phyloP scores from a whole-genome alignment of 345 rosid genomes.

The Salix udensis region DNA sequence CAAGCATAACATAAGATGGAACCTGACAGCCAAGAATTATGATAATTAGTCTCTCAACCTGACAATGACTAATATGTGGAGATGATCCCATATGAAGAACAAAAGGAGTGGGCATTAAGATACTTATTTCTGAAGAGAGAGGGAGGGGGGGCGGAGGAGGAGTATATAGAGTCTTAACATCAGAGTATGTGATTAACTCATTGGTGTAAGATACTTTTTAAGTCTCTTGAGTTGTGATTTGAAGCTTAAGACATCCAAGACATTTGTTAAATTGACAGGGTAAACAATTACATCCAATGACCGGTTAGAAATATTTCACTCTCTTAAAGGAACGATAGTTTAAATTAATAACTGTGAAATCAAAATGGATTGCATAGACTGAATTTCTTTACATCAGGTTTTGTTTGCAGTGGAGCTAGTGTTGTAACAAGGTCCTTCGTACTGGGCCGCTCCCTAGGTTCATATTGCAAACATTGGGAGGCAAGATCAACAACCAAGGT shows the following conservation, averaged over 20 bases:
- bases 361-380: neutral
- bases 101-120: neutral
- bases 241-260: neutral
- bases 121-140: neutral
- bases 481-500: conserved; percentile 75
- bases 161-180: neutral
- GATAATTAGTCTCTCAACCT: neutral
- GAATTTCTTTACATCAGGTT: conserved; percentile 64
- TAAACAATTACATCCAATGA: neutral
- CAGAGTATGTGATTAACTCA: neutral
- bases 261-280: neutral
- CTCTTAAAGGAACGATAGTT: neutral
- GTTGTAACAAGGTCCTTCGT: conserved; percentile 70
- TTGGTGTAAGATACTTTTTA: neutral
- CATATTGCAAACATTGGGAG: conserved; percentile 79
- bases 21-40: conserved; percentile 44
- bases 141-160: too few relatives aligned
- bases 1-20: conserved; percentile 85
- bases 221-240: neutral
- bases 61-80: neutral
- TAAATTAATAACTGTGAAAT: neutral
- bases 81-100: neutral
- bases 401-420: conserved; percentile 72
- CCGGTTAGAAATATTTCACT: neutral
- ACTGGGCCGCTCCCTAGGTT: conserved; percentile 91